Evolutionary conservation across 2,329 filamentous ascomycete species (phyloP).

Genomic region (Thelonectria olida): DNA sequence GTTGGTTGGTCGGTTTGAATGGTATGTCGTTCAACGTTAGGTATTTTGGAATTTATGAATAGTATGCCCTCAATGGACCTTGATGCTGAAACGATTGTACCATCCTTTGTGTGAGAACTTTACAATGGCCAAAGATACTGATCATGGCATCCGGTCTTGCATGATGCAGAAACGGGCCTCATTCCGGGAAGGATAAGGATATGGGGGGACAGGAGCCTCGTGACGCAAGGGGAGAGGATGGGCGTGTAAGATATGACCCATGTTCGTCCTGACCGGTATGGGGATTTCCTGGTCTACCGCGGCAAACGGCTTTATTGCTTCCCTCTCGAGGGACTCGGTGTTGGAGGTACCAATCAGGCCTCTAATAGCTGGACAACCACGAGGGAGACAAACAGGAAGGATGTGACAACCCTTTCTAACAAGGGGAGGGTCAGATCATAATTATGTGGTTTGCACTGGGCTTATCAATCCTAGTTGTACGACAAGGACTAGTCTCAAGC

Average conservation of each 20-base stretch:
- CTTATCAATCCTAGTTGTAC: neutral
- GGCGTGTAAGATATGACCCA: neutral
- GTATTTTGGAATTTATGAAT: slow-evolving; percentile 27
- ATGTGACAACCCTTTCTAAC: neutral
- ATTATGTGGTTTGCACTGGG: neutral
- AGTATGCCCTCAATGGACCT: neutral
- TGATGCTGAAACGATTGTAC: neutral
- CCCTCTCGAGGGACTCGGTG: neutral
- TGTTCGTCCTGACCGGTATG: neutral
- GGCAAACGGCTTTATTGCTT: neutral
- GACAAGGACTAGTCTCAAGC: neutral
- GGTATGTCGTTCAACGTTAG: slow-evolving; percentile 19
- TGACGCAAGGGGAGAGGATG: neutral
- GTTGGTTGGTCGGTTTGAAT: neutral
- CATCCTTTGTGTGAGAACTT: neutral
- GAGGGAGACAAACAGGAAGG: neutral
- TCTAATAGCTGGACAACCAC: neutral
- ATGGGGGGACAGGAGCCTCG: neutral
- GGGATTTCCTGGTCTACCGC: neutral
- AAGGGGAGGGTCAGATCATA: neutral
- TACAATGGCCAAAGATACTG: neutral
- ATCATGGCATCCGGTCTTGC: neutral
- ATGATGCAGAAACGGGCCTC: neutral
- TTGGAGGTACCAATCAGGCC: neutral
- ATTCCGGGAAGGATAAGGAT: neutral